Evolutionary conservation across 2,329 filamentous ascomycete genomes (phyloP), one percentile per base, ranked within the genome.

Genomic region (Xylaria sp.): DNA sequence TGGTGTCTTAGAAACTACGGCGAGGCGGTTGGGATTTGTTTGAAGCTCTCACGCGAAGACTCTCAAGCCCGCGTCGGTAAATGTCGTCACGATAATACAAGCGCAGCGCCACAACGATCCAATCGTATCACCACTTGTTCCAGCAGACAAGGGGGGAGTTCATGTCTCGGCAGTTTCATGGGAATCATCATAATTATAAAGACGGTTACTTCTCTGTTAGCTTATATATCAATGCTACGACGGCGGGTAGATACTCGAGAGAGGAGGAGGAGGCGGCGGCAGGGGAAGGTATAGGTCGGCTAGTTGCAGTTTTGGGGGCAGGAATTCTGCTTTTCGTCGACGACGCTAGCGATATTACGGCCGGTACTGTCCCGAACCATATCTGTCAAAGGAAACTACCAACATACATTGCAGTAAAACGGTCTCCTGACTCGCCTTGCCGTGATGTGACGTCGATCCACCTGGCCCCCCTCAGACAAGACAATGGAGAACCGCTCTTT

Each of bases 61-160:
- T 59, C 23, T 3, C 23, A 2, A 44, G 23, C 39, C 20, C 28
- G 28, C n/a, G 37, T 41, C 28, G 20, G 23, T 25, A 12, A 57
- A 63, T 69, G 58, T 65, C 63, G 67, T 69, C 63, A 69, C 52
- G 39, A 48, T 63, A 63, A 56, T 54, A 63, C 48, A 63, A 55
- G 46, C 48, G 28, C 50, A 55, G 25, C 41, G 57, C 39, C 23
- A 46, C 37, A 55, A 39, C 52, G 58, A 48, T 51, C 51, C 25
- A 54, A 54, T 25, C 34, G 15, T 54, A 54, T n/a, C 31, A 62
- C 31, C 7, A 12, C 34, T 34, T 15, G 34, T 28, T 28, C 25
- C 13, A 54, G 58, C 51, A 39, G 20, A 25, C 34, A 41, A 31
- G 25, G 20, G 56, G 44, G 65, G 50, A 62, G 41, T 39, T 58